Evolutionary conservation across 306 rosid genomes (phyloP), one percentile per base, ranked within the genome.

Genomic region (Trifolium dubium): DNA sequence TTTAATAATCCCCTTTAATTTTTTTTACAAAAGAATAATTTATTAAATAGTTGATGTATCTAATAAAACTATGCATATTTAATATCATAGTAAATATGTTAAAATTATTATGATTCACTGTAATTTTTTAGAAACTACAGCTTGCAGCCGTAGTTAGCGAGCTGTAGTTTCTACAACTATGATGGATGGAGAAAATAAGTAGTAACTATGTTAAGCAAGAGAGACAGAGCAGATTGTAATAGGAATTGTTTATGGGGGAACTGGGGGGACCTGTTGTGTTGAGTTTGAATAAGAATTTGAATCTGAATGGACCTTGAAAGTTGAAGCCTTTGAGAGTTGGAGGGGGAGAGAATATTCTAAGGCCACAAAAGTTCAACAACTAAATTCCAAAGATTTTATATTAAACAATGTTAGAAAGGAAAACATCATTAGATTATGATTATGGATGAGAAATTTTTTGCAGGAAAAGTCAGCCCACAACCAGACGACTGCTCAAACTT

Each of bases 401-500:
- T 12, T 92, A 88, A 90, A 92, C 69, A 86, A 89, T 68, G 86
- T 79, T 76, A 78, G 82, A 90, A 86, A 85, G 85, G 82, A 81
- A 51, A 78, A 87, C 82, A 92, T 92, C 76, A 92, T 92, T 92
- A 86, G 90, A 92, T 86, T 88, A 90, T 92, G 92, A 92, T 92
- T 87, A 92, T 84, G 86, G 85, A 77, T 73, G 67, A 15, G 54
- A 60, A 71, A 59, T 49, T 23, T 32, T 67, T 44, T 72, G 83
- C 85, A 84, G 89, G 77, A 71, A 80, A 92, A 88, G 98, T 92
- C 97, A 92, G 98, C 98, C 81, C 97, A 79, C 87, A 88, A 84
- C 67, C 70, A 73, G 89, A 90, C 92, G 97, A 85, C 86, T 80
- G 82, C 94, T 86, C 98, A 73, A 65, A 83, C 86, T 85, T 86